Evolutionary conservation across 2,329 filamentous ascomycete species (phyloP).

Genomic region (Aspergillus nomiae): DNA sequence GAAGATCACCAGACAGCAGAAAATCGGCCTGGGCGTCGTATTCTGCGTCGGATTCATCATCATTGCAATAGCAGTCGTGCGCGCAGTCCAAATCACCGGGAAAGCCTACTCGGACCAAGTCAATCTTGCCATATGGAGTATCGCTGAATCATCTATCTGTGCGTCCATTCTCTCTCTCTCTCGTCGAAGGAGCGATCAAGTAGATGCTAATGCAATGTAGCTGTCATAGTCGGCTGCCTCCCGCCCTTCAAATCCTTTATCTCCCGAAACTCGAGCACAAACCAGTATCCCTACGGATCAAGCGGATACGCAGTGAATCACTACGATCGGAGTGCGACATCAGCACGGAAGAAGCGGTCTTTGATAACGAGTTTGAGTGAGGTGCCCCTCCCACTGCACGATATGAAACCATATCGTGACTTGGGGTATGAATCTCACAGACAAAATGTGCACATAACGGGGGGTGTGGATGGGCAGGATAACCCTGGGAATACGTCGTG

Average conservation of each 20-base stretch:
- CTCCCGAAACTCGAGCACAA: conserved; percentile 1
- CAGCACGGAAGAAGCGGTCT: background rate
- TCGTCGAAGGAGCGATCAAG: too few relatives aligned
- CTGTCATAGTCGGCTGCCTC: conserved; percentile 21
- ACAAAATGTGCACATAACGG: background rate
- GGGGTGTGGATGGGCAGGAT: background rate
- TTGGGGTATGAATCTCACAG: background rate
- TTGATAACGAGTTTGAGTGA: background rate
- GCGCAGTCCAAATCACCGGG: conserved; percentile 27
- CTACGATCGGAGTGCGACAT: background rate
- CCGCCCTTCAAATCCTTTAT: conserved; percentile 21
- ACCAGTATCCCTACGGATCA: background rate
- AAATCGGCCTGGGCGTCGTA: conserved; percentile 27
- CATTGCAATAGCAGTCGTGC: conserved; percentile 28
- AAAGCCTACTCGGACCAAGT: conserved; percentile 23
- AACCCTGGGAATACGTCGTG: background rate
- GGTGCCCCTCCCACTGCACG: background rate
- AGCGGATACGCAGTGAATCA: background rate
- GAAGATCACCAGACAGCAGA: conserved; percentile 28
- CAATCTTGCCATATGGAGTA: conserved; percentile 21
- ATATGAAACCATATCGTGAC: background rate
- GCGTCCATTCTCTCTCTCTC: background rate
- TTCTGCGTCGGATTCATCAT: conserved; percentile 31
- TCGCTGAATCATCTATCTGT: conserved; percentile 24
- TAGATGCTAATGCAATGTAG: conserved; percentile 1